Evolutionary conservation across 1,139 yeast genomes (phyloP), one percentile per base, ranked within the genome.

Genomic region (Pichia sp.): DNA sequence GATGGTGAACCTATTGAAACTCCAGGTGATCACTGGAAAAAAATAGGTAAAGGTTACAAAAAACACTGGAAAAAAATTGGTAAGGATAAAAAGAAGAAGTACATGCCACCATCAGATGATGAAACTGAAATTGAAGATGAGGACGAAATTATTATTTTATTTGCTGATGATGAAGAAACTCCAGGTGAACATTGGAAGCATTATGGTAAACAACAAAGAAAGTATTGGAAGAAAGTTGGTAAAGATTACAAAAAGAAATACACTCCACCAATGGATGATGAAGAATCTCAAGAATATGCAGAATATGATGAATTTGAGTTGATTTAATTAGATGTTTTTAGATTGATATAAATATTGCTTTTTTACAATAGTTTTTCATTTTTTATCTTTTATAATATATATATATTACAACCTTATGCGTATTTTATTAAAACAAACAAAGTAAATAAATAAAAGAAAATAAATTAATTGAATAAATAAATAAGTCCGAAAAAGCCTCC

Each of bases 201-300:
- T 9, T 40, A 31, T 37, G 60, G 59, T 40, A 53, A 54, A 26
- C 50, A 50, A n/a, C 48, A 52, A 40, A 52, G 40, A 39, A 52
- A 58, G 38, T 51, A 58, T 47, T 49, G 52, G 58, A 52, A 53
- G 51, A 49, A 53, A 39, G 33, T 50, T 37, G 61, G 61, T 30
- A 48, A 49, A 52, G 55, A 56, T 10, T 54, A 58, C 46, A 59
- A 53, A 48, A 59, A 59, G 55, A 56, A 59, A 49, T 58, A 51
- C 51, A 49, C 57, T 34, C 56, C 58, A 47, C 48, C 51, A 39
- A 40, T 49, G 1, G 55, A 55, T 34, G 55, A 46, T 11, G 47
- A 35, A 8, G 29, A 35, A 3, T 18, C 9, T 33, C 11, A 33
- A 7, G 34, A 33, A 33, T 8, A 43, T 5, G 50, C 37, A 31